Percentiles rank a stretch among this genome's conserved stretches.
Evolutionary conservation across 2,329 filamentous ascomycete genomes (phyloP).

Genomic region (Verticillium tricorpus): DNA sequence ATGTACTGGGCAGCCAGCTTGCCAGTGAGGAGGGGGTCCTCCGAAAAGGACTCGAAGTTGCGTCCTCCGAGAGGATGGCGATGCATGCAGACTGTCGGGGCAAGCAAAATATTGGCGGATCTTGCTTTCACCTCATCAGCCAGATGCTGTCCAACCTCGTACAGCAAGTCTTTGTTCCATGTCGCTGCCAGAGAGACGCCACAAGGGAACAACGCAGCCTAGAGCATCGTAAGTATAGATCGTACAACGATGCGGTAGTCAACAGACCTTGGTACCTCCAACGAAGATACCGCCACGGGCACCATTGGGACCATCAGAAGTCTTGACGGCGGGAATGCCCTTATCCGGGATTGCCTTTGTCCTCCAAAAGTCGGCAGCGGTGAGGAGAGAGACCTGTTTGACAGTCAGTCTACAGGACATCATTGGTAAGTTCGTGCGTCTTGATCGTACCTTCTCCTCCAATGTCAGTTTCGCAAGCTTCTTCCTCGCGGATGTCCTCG

Average conservation of each 20-base stretch:
- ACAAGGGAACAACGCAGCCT: constrained; percentile 76
- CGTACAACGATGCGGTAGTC: not conserved
- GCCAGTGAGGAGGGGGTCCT: constrained; percentile 74
- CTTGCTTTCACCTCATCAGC: constrained; percentile 69
- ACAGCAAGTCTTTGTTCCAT: constrained; percentile 69
- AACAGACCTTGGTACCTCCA: constrained; percentile 55
- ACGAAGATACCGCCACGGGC: constrained; percentile 66
- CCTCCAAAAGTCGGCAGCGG: constrained; percentile 66
- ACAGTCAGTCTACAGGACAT: not conserved
- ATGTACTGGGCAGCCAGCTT: constrained; percentile 69
- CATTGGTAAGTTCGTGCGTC: not conserved
- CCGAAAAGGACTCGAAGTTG: constrained; percentile 83
- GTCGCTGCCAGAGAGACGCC: constrained; percentile 75
- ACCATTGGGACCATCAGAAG: constrained; percentile 67
- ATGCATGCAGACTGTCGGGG: constrained; percentile 77
- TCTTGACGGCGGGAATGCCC: constrained; percentile 60
- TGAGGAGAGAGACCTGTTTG: constrained; percentile 50
- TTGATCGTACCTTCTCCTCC: constrained; percentile 49
- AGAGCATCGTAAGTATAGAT: constrained; percentile 5
- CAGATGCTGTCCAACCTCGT: constrained; percentile 65
- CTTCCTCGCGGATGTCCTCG: constrained; percentile 37
- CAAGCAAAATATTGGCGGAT: constrained; percentile 68
- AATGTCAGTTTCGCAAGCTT: constrained; percentile 48
- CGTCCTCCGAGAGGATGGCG: constrained; percentile 77
- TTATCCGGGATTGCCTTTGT: constrained; percentile 60